Evolutionary conservation across 345 rosid genomes (phyloP).

Genomic region (Dipteronia sinensis): DNA sequence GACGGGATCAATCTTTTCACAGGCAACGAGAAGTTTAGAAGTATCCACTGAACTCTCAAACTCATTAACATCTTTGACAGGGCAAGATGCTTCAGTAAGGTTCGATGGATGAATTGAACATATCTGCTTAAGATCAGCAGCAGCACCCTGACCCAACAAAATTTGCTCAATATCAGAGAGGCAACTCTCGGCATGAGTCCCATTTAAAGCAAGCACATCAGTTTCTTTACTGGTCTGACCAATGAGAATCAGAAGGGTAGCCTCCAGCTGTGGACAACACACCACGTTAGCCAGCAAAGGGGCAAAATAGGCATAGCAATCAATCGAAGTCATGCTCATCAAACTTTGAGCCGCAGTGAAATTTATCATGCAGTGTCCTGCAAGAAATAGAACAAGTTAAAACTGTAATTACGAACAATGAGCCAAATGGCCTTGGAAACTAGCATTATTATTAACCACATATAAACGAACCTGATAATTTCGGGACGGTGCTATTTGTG

Average conservation of each 20-base stretch:
- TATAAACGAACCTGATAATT: constrained; percentile 69
- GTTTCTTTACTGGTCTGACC: constrained; percentile 78
- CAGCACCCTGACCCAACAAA: constrained; percentile 78
- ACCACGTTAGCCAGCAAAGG: constrained; percentile 86
- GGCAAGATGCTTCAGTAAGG: constrained; percentile 86
- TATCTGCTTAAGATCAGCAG: constrained; percentile 47
- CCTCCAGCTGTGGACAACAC: constrained; percentile 95
- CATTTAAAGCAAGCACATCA: constrained; percentile 66
- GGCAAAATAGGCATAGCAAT: constrained; percentile 80
- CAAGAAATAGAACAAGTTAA: constrained; percentile 16
- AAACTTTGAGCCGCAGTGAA: constrained; percentile 69
- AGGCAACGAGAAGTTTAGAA: constrained; percentile 73
- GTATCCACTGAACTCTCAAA: constrained; percentile 72
- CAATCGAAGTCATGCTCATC: constrained; percentile 76
- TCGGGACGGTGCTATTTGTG: constrained; percentile 67
- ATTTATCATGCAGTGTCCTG: constrained; percentile 77
- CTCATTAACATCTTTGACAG: constrained; percentile 66
- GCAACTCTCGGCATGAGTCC: constrained; percentile 67
- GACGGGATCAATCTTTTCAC: constrained; percentile 79
- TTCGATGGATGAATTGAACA: constrained; percentile 67
- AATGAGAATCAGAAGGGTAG: constrained; percentile 69
- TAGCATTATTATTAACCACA: constrained; percentile 6
- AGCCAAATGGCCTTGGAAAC: constrained; percentile 3
- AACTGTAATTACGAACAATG: constrained; percentile 9
- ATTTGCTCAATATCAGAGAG: constrained; percentile 82